Base-by-base conservation (phyloP, 192 early-diverging fungal genomes). In the Rhizoclosmatium sp. region DNA sequence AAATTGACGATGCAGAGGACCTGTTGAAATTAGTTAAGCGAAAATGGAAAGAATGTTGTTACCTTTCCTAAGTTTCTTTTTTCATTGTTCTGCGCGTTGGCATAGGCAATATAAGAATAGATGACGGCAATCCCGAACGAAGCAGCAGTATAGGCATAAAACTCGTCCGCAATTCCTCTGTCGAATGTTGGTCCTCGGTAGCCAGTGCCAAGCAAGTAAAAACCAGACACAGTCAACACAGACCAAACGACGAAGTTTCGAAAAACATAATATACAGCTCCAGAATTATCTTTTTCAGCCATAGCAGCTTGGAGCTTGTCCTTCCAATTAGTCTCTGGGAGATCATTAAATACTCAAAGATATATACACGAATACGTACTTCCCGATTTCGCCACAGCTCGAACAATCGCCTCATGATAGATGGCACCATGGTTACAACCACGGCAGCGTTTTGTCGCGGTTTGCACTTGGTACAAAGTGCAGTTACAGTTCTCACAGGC, bases 81-180 rank as follows among this genome's bases (percentile, higher is more conserved):
- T 48, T 81, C 75, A 21, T 69, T 60, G 14, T 47, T 59, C 41
- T 59, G 54, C 21, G 80, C 73, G 59, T 67, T 71, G 2, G 47
- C 46, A 49, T 49, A 70, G n/a, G 74, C 80, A 41, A 81, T 69
- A 48, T 59, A 81, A 4, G 78, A 78, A 46, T 73, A 82, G 23
- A 71, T 51, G 47, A 71, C 72, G n/a, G 70, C 81, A 40, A 78
- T 40, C 2, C 9, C 14, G 66, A 82, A 82, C 40, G 23, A 82
- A 3, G 40, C 42, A 12, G 70, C 81, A 44, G 69, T 78, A 47
- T 79, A 78, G 4, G 59, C 44, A 67, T 82, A 82, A 62, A 70
- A 73, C 19, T 68, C 68, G 31, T 73, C 71, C 12, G 77, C 77
- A 14, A 14, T 31, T 7, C 70, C 77, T 41, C 81, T 68, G 48